A percentile compares a stretch with the other conserved stretches of the same genome.
phyloP scores from a whole-genome alignment of 768 basidiomycete species.

The Gloeophyllum trabeum region DNA sequence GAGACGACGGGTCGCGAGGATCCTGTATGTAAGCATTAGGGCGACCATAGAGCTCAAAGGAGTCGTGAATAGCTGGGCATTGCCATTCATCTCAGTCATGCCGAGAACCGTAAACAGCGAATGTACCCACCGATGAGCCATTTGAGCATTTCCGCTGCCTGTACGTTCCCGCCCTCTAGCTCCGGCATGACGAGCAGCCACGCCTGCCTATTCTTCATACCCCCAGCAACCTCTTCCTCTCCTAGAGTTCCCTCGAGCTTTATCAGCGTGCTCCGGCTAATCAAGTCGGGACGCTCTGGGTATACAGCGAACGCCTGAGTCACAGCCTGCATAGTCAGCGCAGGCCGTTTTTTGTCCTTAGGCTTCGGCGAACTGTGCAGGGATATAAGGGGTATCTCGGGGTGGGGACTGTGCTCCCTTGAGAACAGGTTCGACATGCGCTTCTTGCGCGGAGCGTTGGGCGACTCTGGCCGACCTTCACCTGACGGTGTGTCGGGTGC shows the following conservation, averaged over 20 bases:
- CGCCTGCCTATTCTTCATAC: constrained; percentile 62
- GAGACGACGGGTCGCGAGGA: constrained; percentile 63
- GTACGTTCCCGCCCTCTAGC: constrained; percentile 45
- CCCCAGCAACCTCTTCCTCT: constrained; percentile 58
- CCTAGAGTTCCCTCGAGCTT: constrained; percentile 84
- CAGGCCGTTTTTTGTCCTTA: constrained; percentile 62
- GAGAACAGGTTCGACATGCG: constrained; percentile 66
- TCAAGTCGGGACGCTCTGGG: constrained; percentile 89
- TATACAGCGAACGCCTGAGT: constrained; percentile 91
- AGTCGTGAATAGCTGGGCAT: constrained; percentile 63
- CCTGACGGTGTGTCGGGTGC: constrained; percentile 15
- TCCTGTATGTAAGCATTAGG: constrained; percentile 86
- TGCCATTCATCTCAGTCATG: not conserved
- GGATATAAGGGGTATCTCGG: constrained; percentile 29
- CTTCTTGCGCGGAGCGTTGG: constrained; percentile 21
- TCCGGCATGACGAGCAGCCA: constrained; percentile 93
- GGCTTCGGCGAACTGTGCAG: constrained; percentile 56
- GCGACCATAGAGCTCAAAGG: constrained; percentile 82
- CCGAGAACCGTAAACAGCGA: not conserved
- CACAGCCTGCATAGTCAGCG: constrained; percentile 59
- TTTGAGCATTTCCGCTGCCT: constrained; percentile 76
- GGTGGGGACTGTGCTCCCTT: constrained; percentile 26
- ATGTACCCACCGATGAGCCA: constrained; percentile 77
- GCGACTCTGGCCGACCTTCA: constrained; percentile 2
- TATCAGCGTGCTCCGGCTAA: constrained; percentile 80